Base-by-base conservation (phyloP, 2,329 filamentous ascomycete genomes). In the Aspergillus latus region DNA sequence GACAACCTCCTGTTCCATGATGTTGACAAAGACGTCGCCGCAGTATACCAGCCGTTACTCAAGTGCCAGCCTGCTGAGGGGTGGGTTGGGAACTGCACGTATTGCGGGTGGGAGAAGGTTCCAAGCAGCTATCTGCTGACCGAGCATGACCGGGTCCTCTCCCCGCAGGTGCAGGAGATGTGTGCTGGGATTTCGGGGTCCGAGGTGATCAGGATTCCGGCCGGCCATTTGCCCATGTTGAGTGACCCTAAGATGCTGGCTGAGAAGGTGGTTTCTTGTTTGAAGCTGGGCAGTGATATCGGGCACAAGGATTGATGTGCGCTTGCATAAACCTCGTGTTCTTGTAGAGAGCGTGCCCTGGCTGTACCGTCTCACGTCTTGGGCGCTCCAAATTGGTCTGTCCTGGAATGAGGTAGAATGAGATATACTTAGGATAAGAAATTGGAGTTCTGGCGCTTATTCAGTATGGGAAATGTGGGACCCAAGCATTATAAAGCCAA, bases 71-170 rank as follows among this genome's bases (percentile, higher is more conserved):
- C 52, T 39, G 45, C 52, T 2, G 9, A 39, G 7, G 52, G 39
- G 5, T 55, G 52, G 52, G 39, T 43, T 28, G 52, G 39, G 28
- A 44, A n/a, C 15, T 46, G 48, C 5, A 13, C 36, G 13, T 55
- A 55, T 16, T 21, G 44, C 13, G 52, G 52, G 28, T 55, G 52
- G 52, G 32, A 30, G 29, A 40, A 49, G 16, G 52, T 55, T 2
- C 52, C 46, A 3, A 55, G 52, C 15, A 47, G 40, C 10, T 55
- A 49, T 28, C 37, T 55, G 3, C 13, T 55, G 2, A 29, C 30
- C 10, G 53, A 55, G 28, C 29, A 36, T 7, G 53, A 55, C 37
- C 30, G n/a, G 11, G 39, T 28, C 8, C 16, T 55, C 8, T 40
- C 47, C 7, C 46, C 34, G 9, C 13, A 26, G 30, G 21, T 55